Base-by-base conservation (phyloP, 257 asterid genomes). In the Coffea eugenioides region DNA sequence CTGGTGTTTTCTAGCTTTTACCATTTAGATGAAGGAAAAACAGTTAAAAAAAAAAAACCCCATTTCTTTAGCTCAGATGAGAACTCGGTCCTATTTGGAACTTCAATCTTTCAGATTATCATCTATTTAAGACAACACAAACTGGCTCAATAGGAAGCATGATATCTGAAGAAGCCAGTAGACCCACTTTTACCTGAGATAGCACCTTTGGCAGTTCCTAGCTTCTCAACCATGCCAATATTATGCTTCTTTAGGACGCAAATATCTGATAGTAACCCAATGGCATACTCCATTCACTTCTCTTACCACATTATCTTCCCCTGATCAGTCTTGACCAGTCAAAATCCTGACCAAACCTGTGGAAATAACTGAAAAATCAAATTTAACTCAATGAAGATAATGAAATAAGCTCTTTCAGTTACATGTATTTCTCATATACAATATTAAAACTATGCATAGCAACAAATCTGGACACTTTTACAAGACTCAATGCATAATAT, bases 181-280 rank as follows among this genome's bases (percentile, higher is more conserved):
- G 75, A 14, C 64, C 43, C 51, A 59, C 45, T 62, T 70, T 79
- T 73, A 79, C 82, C 82, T 59, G 56, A 48, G 77, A 43, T 39
- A 78, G 80, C 65, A 27, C 31, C 27, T 51, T 69, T 43, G 25
- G 21, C 54, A 36, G 10, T 8, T 14, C 68, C 67, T 5, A 51
- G 18, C 14, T 4, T 41, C 62, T 57, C 27, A 62, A 23, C 43
- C 79, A n/a, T 64, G 16, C 41, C 15, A 65, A 65, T 9, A 31
- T 61, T 41, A 8, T 16, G 10, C 45, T 13, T 11, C 25, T 12
- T n/a, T 10, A 5, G 46, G 41, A 11, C 15, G 16, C 15, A 59
- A 75, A 57, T 7, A n/a, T 36, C 43, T 13, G 14, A 25, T 6
- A 27, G 5, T 27, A 72, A 72, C 46, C 14, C 21, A 65, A 27